Evolutionary conservation across 2,329 filamentous ascomycete genomes (phyloP).

Genomic region (Parastagonospora avenae): DNA sequence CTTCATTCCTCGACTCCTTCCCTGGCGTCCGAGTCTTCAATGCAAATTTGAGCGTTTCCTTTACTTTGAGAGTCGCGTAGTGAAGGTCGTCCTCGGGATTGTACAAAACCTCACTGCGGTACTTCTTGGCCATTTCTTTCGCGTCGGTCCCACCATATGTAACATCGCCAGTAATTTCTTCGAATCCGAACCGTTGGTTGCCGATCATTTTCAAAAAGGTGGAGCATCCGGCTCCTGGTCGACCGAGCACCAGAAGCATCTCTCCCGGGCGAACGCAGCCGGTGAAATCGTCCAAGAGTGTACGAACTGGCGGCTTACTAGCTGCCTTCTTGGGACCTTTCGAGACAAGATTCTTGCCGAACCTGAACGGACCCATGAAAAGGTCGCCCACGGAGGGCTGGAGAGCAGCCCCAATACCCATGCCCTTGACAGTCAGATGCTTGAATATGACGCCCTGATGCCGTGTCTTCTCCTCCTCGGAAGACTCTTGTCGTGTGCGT

Average conservation of each 20-base stretch:
- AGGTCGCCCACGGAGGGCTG: slow-evolving; percentile 67
- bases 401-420: slow-evolving; percentile 65
- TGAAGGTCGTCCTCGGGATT: slow-evolving; percentile 80
- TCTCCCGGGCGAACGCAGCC: slow-evolving; percentile 75
- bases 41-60: slow-evolving; percentile 75
- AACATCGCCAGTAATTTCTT: slow-evolving; percentile 61
- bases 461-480: slow-evolving; percentile 71
- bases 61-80: slow-evolving; percentile 77
- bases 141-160: slow-evolving; percentile 61
- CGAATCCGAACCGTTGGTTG: slow-evolving; percentile 66
- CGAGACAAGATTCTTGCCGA: slow-evolving; percentile 58
- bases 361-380: slow-evolving; percentile 61
- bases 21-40: slow-evolving; percentile 71
- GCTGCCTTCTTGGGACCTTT: slow-evolving; percentile 47
- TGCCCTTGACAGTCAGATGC: slow-evolving; percentile 66
- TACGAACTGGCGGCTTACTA: slow-evolving; percentile 63
- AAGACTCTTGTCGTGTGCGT: slow-evolving; percentile 65
- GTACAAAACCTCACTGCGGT: slow-evolving; percentile 71
- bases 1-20: slow-evolving; percentile 63
- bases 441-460: slow-evolving; percentile 72
- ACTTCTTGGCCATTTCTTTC: slow-evolving; percentile 60
- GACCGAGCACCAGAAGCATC: slow-evolving; percentile 72
- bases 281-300: slow-evolving; percentile 68
- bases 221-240: slow-evolving; percentile 72
- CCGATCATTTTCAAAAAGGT: slow-evolving; percentile 72